Evolutionary conservation across 1,139 yeast species (phyloP), one percentile per base, ranked within the genome.

Genomic region (Maudiozyma humilis): DNA sequence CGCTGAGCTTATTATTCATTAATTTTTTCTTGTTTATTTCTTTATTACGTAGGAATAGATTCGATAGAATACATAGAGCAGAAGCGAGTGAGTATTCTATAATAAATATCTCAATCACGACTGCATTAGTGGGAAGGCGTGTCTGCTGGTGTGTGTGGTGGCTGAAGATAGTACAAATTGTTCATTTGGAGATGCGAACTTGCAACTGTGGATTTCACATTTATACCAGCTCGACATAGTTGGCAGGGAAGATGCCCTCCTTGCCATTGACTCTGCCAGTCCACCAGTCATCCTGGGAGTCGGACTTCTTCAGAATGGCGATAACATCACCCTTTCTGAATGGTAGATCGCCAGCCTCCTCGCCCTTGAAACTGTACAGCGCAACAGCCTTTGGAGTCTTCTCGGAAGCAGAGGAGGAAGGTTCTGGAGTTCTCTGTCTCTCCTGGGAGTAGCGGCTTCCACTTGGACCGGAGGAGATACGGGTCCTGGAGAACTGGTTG

Each of bases 221-320:
- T 51, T 60, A 82, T 46, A 85, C 82, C 56, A 88, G 66, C 59
- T 88, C 94, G 36, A 91, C 96, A 60, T 89, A 91, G 62, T 91
- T 91, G 1, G 98, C 98, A 10, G 98, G 98, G 73, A 91, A 91
- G 19, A 91, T 88, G 42, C 98, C 98, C 52, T 87, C 85, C 45
- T 66, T 67, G 4, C 94, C 93, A 55, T 83, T 84, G 48, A 80
- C 71, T 61, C 83, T 78, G 18, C 98, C 98, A 0, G 96, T 88
- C 98, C 98, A 91, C 98, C 98, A 91, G 63, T 91, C 98, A 62
- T 91, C 95, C 41, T 79, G 77, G n/a, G 96, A 82, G 16, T 84
- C 88, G 13, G 94, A 77, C 64, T 84, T 86, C 64, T 88, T 86
- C 42, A 85, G 69, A 52, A 91, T 84, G 38, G 87, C 83, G 56